Evolutionary conservation across 176 grass and related monocot genomes (phyloP), one percentile per base, ranked within the genome.

Genomic region (Echinochloa phyllopogon): DNA sequence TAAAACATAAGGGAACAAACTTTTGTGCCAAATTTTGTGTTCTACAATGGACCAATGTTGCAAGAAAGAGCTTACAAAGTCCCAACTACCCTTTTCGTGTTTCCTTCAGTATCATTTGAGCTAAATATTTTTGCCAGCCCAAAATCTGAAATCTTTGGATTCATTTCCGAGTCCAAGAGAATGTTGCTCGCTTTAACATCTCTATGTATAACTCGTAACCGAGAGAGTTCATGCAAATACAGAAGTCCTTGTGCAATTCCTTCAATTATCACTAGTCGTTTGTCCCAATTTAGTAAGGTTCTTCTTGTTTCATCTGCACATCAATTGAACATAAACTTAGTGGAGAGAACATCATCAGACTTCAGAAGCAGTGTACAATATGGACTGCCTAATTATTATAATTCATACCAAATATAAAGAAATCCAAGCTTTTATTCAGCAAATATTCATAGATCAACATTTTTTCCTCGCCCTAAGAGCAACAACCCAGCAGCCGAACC

Each of bases 111-210:
- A 51, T 51, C 70, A 74, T 74, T 74, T 74, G 45, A 50, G 70
- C 45, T 33, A 18, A 73, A 73, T 7, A 73, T 50, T 73, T 50
- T 73, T 50, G 44, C 70, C 3, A 33, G 15, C 44, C 70, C 70
- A 73, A 73, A 73, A 73, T 73, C 70, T 5, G 70, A 73, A 50
- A 73, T 73, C 15, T 73, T 73, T 18, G 70, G 70, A 50, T 73
- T 73, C 70, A 73, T 73, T 50, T 73, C 45, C 0, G 25, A 33
- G 70, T 73, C 70, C 70, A 73, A 73, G 13, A 51, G 70, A 73
- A 73, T 51, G 48, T 73, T 73, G 14, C 70, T 73, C 51, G 70
- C 70, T 50, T 73, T 73, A 29, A 73, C 45, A 73, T 73, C 70
- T 73, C 70, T 73, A 51, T 73, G 45, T 27, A 73, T 73, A 33